Base-by-base conservation (phyloP, 768 basidiomycete species). In the Boletus eberwhitei region DNA sequence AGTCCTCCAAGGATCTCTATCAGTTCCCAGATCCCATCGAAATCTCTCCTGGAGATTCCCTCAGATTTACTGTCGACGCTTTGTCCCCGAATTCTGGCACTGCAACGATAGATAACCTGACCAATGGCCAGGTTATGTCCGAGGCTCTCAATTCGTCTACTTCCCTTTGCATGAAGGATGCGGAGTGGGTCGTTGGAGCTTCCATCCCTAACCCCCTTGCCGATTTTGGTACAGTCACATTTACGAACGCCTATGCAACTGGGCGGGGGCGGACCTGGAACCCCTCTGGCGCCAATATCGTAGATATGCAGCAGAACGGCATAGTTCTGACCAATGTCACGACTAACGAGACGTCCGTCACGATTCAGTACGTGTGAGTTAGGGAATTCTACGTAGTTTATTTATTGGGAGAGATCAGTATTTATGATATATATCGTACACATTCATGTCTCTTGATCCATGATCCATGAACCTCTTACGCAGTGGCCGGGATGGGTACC, bases 31-130 rank as follows among this genome's bases (percentile, higher is more conserved):
- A 29, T 29, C 2, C 7, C 35, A 13, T 54, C 29, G 12, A 11
- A 0, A 41, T 61, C 37, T 57, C 45, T 26, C 17, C 52, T 19
- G 59, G 59, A 22, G 44, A 61, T 12, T 8, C 32, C 14, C 32
- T 61, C 31, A 47, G 4, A 21, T 21, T 57, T 17, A 45, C 1
- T n/a, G 21, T 52, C 14, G 32, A 1, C 6, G 24, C 59, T 3
- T 36, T 8, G 4, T 24, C 19, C 26, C 1, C 17, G 14, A 42
- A 14, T 1, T 14, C 17, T 19, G 51, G 51, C 22, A 36, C 2
- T 5, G 45, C 6, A 1, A 44, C 2, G 9, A 13, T 61, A 11
- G 45, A 50, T 9, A 61, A 61, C 21, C 0, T 39, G 2, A 52
- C 26, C 14, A 52, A n/a, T 0, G 31, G 19, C 2, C 17, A 44